Conservation (phyloP, 768 basidiomycete species). For the Fistulinella prunicolor region DNA sequence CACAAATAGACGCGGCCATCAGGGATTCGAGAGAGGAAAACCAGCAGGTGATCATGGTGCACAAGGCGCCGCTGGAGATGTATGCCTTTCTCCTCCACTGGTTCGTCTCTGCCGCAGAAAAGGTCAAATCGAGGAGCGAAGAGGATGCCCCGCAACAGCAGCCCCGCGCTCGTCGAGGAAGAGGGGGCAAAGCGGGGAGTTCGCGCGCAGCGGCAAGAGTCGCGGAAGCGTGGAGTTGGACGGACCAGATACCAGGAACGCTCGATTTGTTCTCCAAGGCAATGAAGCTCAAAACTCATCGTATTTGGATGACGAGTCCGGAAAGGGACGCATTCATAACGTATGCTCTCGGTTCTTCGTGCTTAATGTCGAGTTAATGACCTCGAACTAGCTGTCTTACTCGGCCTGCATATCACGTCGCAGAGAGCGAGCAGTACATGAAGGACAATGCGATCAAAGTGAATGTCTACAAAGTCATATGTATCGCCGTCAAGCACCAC, state of each 20-base stretch:
- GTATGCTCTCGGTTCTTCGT: constrained; percentile 28
- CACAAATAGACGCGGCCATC: constrained; percentile 69
- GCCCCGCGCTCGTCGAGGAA: constrained; percentile 52
- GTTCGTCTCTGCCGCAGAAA: constrained; percentile 83
- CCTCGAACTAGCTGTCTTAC: constrained; percentile 69
- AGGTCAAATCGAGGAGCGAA: constrained; percentile 55
- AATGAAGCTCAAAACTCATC: constrained; percentile 61
- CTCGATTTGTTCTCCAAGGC: constrained; percentile 72
- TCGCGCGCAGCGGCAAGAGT: constrained; percentile 42
- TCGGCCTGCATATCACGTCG: constrained; percentile 81
- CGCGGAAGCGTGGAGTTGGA: constrained; percentile 67
- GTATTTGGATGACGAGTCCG: constrained; percentile 87
- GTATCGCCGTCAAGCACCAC: constrained; percentile 88
- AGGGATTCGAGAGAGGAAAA: constrained; percentile 71
- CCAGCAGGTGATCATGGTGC: constrained; percentile 54
- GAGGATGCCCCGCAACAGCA: constrained; percentile 44
- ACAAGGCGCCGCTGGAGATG: constrained; percentile 80
- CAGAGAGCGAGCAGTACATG: constrained; percentile 86
- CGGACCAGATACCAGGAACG: constrained; percentile 66
- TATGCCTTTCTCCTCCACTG: constrained; percentile 91
- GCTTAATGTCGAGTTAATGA: not conserved
- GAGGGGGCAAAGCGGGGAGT: constrained; percentile 53
- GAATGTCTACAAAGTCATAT: constrained; percentile 86
- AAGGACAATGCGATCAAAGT: constrained; percentile 68
- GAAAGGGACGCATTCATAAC: constrained; percentile 85